These are phyloP conservation scores for Ormosia emarginata DNA, from an alignment of 306 rosid species.

Conservation along the genomic window DNA sequence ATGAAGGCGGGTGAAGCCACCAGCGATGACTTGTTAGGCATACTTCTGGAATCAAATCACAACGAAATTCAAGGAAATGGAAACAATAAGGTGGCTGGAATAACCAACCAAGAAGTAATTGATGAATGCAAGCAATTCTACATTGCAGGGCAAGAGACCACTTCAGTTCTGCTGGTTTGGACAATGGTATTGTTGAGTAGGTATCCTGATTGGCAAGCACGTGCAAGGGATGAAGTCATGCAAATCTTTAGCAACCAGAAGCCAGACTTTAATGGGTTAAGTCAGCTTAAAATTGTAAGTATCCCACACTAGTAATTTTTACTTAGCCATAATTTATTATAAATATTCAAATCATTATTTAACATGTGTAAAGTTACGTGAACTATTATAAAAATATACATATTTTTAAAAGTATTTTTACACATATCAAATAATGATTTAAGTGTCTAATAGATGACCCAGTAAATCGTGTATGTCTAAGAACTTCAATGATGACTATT, in stretches of 20 bases:
- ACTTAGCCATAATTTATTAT: too few relatives aligned
- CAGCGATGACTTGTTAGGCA: background rate
- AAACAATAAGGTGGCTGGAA: slow-evolving; percentile 10
- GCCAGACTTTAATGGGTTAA: slow-evolving; percentile 27
- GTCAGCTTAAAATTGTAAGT: slow-evolving; percentile 38
- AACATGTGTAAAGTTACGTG: too few relatives aligned
- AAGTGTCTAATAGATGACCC: too few relatives aligned
- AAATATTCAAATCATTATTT: too few relatives aligned
- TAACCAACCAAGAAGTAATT: slow-evolving; percentile 27
- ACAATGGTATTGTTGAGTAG: slow-evolving; percentile 26
- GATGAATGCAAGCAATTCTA: slow-evolving; percentile 30
- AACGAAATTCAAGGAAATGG: slow-evolving; percentile 20
- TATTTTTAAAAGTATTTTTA: too few relatives aligned
- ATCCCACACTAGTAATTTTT: background rate
- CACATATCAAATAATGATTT: too few relatives aligned
- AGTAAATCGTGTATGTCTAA: too few relatives aligned
- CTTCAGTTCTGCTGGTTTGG: slow-evolving; percentile 29
- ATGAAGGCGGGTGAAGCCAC: slow-evolving; percentile 11
- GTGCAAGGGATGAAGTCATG: slow-evolving; percentile 29
- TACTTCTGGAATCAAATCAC: slow-evolving; percentile 27
- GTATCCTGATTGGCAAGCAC: slow-evolving; percentile 27
- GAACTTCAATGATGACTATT: too few relatives aligned
- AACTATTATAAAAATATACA: too few relatives aligned
- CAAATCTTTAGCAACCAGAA: slow-evolving; percentile 25
- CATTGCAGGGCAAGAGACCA: slow-evolving; percentile 41